phyloP scores from a whole-genome alignment of 2,329 filamentous ascomycete genomes.

The Macrophomina tecta region DNA sequence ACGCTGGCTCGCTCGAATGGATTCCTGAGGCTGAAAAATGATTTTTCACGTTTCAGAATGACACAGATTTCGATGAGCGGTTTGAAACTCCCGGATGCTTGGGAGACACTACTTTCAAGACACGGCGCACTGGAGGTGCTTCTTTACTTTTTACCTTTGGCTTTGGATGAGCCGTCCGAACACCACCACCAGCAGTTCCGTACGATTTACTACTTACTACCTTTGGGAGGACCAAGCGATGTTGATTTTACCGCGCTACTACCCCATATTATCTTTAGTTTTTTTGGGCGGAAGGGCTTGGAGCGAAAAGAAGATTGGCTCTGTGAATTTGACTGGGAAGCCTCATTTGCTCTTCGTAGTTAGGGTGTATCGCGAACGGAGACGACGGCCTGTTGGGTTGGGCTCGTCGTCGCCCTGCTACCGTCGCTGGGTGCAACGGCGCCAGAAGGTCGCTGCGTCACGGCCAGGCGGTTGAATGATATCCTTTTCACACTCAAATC shows the following conservation, averaged over 20 bases:
- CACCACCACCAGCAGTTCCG: constrained; percentile 4
- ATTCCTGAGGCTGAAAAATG: constrained; percentile 20
- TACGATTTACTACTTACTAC: constrained; percentile 16
- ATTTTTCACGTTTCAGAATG: constrained; percentile 20
- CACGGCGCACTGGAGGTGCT: constrained; percentile 18
- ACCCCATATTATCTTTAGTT: constrained; percentile 14
- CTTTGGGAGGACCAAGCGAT: constrained; percentile 22
- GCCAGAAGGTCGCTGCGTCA: not conserved
- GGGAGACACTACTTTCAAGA: constrained; percentile 9
- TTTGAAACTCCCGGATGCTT: not conserved
- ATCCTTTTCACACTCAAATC: constrained; percentile 4
- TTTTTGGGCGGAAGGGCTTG: constrained; percentile 2
- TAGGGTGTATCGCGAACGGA: constrained; percentile 2
- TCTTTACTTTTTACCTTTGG: constrained; percentile 2
- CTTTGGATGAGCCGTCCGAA: constrained; percentile 19
- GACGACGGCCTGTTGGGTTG: not conserved
- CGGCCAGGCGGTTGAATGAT: constrained; percentile 13
- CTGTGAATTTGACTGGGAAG: constrained; percentile 21
- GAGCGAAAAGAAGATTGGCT: constrained; percentile 23
- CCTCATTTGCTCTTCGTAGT: constrained; percentile 23
- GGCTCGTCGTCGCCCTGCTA: not conserved
- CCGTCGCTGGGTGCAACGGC: constrained; percentile 1
- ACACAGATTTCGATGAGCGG: constrained; percentile 24
- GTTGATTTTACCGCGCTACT: constrained; percentile 8
- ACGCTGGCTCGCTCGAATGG: constrained; percentile 27